Evolutionary conservation across 73 alveolate genomes (phyloP).

Genomic region (Blepharisma japonicum): DNA sequence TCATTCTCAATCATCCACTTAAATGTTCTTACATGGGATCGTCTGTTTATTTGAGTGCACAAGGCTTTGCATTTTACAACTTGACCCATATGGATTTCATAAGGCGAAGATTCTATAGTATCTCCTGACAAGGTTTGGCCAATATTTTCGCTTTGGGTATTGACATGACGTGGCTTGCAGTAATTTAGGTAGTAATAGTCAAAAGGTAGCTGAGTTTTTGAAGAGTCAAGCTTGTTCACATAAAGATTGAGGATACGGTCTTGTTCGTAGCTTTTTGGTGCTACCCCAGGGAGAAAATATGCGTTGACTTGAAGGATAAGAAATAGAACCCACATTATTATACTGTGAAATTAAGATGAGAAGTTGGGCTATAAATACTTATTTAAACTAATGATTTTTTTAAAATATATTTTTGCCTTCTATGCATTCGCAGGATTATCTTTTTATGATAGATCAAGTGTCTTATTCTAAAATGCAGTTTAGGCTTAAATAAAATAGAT

Average conservation of each 20-base stretch:
- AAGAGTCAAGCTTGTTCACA: slow-evolving; percentile 29
- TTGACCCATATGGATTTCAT: neutral
- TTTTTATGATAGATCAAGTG: no score
- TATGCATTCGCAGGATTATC: no score
- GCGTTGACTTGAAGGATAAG: no score
- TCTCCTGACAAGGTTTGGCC: slow-evolving; percentile 23
- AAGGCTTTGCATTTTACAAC: neutral
- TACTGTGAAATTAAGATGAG: no score
- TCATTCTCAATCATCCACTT: slow-evolving; percentile 31
- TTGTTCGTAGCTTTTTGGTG: slow-evolving; percentile 12
- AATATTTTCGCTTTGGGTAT: neutral
- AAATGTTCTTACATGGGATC: neutral
- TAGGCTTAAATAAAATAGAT: no score
- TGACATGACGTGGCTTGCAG: neutral
- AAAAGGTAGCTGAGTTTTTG: slow-evolving; percentile 25
- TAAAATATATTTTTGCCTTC: no score
- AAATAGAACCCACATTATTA: no score
- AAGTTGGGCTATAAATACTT: no score
- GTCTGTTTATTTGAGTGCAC: neutral
- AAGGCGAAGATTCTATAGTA: slow-evolving; percentile 23
- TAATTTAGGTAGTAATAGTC: slow-evolving; percentile 31
- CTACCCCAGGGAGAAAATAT: slow-evolving; percentile 20
- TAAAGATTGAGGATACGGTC: neutral
- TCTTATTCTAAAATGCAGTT: no score
- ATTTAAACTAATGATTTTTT: no score